phyloP scores from a whole-genome alignment of 768 basidiomycete genomes.

The Rhodotorula toruloides region DNA sequence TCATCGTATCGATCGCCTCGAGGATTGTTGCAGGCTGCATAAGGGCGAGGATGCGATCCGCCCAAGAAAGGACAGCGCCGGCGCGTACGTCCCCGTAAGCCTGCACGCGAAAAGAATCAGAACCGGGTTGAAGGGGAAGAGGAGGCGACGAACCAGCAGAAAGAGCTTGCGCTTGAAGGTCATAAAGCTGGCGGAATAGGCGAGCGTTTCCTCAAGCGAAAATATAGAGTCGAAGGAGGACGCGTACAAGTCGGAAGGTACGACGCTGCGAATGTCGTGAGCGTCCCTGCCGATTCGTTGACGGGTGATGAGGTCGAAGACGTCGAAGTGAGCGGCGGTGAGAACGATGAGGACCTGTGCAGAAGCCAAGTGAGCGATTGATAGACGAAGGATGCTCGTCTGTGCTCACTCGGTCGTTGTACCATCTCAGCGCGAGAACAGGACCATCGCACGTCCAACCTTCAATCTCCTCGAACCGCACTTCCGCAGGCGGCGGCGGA shows the following conservation, averaged over 20 bases:
- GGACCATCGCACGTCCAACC: conserved; percentile 52
- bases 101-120: conserved; percentile 7
- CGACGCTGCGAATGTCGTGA: conserved; percentile 57
- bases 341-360: conserved; percentile 41
- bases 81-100: conserved; percentile 61
- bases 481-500: conserved; percentile 52
- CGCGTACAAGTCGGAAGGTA: conserved; percentile 29
- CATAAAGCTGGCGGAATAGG: conserved; percentile 61
- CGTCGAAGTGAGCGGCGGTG: conserved; percentile 57
- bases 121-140: not conserved
- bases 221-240: conserved; percentile 16
- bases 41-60: conserved; percentile 76
- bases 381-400: conserved; percentile 54
- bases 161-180: conserved; percentile 89
- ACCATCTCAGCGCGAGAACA: conserved; percentile 73
- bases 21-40: conserved; percentile 85
- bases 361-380: conserved; percentile 52
- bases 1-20: conserved; percentile 76
- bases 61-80: conserved; percentile 88
- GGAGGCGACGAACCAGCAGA: conserved; percentile 60
- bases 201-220: not conserved
- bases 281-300: conserved; percentile 60
- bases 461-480: conserved; percentile 50
- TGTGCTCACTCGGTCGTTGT: conserved; percentile 70
- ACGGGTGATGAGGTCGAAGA: conserved; percentile 62